Percentiles rank a stretch among this genome's conserved stretches.
phyloP scores from a whole-genome alignment of 176 grass and related monocot species.

The Triticum timopheevii region DNA sequence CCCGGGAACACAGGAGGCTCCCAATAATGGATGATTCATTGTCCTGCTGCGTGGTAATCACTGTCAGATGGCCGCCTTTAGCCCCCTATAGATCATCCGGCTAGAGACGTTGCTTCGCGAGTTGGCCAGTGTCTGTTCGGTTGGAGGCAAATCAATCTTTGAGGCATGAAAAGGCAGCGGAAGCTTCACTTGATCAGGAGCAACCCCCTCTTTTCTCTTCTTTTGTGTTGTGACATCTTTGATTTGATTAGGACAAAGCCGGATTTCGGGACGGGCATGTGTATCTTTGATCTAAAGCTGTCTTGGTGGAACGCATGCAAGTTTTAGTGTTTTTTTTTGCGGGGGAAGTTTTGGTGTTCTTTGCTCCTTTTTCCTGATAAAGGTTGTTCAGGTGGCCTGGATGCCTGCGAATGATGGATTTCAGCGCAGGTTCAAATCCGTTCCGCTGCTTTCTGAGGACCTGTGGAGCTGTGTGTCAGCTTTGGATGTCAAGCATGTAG shows the following conservation, averaged over 20 bases:
- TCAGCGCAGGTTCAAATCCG: not conserved
- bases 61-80: conserved; percentile 15
- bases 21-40: not conserved
- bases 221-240: conserved; percentile 18
- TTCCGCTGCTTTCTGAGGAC: not conserved
- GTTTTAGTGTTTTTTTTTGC: not conserved
- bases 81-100: not conserved
- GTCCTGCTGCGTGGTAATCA: not conserved
- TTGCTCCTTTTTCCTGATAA: conserved; percentile 31
- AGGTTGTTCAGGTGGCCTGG: conserved; percentile 17
- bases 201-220: not conserved
- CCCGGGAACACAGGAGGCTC: not conserved
- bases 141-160: conserved; percentile 21
- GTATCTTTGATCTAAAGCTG: conserved; percentile 42
- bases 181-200: conserved; percentile 45
- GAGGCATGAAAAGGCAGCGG: conserved; percentile 23
- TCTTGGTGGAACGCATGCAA: conserved; percentile 22
- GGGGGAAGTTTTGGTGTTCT: too few relatives aligned
- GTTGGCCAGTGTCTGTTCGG: conserved; percentile 37
- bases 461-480: too few relatives aligned
- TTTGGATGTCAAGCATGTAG: too few relatives aligned
- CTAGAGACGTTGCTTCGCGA: conserved; percentile 34
- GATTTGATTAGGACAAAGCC: conserved; percentile 51
- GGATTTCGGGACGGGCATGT: conserved; percentile 31
- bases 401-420: conserved; percentile 1